Evolutionary conservation across 345 rosid genomes (phyloP), one percentile per base, ranked within the genome.

Genomic region (Citrus australasica): DNA sequence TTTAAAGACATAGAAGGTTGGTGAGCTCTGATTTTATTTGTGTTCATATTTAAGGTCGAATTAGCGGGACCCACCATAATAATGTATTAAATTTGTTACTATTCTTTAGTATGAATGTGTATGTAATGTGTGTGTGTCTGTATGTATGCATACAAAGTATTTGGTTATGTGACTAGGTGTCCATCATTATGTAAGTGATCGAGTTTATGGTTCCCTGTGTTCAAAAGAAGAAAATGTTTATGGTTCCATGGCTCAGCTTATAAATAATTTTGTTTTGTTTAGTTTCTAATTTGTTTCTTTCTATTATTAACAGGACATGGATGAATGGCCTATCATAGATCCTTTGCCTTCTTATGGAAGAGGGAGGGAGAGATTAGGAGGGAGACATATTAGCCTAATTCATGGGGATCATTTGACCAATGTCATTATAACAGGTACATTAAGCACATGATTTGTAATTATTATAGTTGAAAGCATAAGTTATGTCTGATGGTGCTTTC

Each of bases 301-400:
- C 9, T 9, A 40, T 40, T 40, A 0, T 9, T 40, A 40, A 40
- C 3, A 40, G 66, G 92, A 92, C 42, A 84, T 80, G 8, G 78
- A 85, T 48, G 99, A 97, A 78, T 97, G 99, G 99, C 99, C 98
- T 21, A 82, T 97, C 33, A 79, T 97, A 79, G 90, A 90, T 86
- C 90, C 99, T 13, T 84, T 97, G 83, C 98, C 98, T 85, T 97
- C 99, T 74, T 94, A 97, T 85, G 99, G 99, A 87, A 92, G 99
- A 86, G 99, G 99, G 74, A 90, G 99, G 82, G 99, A 97, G 86
- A 92, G 99, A 83, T 81, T 87, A 82, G 98, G 99, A 71, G 98
- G 92, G 77, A 90, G 99, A 80, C 98, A 97, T 80, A 92, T 97
- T 65, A 97, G 99, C 85, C 98, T 97, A 81, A 92, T 97, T 78